Conservation (phyloP, 192 early-diverging fungal genomes). For the Entophlyctis helioformis region DNA sequence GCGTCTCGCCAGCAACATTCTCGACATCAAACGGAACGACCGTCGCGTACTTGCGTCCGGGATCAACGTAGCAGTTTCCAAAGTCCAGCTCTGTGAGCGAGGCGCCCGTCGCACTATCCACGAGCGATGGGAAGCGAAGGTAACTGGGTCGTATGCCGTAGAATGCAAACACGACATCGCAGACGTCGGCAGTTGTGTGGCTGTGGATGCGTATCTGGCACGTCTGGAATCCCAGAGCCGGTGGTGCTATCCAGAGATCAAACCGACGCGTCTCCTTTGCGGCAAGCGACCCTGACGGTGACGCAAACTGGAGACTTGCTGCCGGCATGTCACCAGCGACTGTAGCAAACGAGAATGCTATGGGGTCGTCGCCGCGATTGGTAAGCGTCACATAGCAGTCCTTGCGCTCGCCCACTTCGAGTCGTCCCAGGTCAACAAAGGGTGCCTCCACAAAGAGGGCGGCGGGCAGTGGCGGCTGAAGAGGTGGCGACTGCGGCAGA, state of each 20-base stretch:
- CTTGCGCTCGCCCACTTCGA: constrained; percentile 30
- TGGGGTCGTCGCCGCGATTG: constrained; percentile 14
- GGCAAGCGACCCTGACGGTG: constrained; percentile 17
- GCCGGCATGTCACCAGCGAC: neutral
- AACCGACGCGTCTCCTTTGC: constrained; percentile 47
- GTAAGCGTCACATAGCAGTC: constrained; percentile 45
- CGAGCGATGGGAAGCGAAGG: constrained; percentile 50
- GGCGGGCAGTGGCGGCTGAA: neutral
- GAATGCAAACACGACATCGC: constrained; percentile 38
- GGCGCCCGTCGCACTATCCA: constrained; percentile 7
- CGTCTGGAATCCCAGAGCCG: constrained; percentile 36
- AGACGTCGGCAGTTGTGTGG: no score
- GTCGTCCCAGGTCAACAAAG: constrained; percentile 33
- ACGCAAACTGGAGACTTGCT: constrained; percentile 2
- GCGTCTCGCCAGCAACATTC: constrained; percentile 55
- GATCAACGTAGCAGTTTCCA: constrained; percentile 71
- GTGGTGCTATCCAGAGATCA: constrained; percentile 36
- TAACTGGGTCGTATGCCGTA: constrained; percentile 38
- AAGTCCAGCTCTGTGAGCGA: constrained; percentile 56
- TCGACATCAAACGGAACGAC: constrained; percentile 55
- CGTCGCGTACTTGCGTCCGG: constrained; percentile 58
- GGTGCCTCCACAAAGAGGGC: constrained; percentile 25
- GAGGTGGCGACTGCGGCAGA: no score
- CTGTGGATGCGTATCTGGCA: no score
- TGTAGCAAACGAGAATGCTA: constrained; percentile 4